phyloP scores from a whole-genome alignment of 1,139 yeast species.

The Yamadazyma membranifaciens region DNA sequence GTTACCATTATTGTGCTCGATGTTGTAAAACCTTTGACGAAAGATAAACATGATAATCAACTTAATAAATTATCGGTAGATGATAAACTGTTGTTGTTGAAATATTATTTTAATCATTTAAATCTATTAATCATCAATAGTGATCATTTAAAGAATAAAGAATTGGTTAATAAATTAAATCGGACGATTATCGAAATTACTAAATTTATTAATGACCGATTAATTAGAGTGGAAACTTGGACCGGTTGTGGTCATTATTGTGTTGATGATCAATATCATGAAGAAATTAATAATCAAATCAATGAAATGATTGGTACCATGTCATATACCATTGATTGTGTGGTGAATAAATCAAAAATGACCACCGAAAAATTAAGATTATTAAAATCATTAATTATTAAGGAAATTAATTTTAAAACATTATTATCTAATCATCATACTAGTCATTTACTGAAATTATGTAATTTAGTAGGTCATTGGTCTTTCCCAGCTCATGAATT shows the following conservation, averaged over 20 bases:
- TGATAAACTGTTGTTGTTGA: conserved; percentile 33
- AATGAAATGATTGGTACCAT: conserved; percentile 32
- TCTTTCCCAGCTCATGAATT: conserved; percentile 71
- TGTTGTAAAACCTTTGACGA: conserved; percentile 4
- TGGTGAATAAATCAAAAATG: conserved; percentile 23
- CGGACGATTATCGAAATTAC: conserved; percentile 27
- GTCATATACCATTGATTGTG: conserved; percentile 28
- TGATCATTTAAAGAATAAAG: conserved; percentile 6
- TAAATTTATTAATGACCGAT: conserved; percentile 33
- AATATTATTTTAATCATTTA: conserved; percentile 43
- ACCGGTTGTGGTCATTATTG: conserved; percentile 37
- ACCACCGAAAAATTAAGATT: conserved; percentile 23
- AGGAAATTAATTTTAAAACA: conserved; percentile 39
- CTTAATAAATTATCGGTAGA: conserved; percentile 22
- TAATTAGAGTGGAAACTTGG: conserved; percentile 55
- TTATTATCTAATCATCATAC: conserved; percentile 27
- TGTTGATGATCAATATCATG: conserved; percentile 21
- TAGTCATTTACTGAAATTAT: conserved; percentile 25
- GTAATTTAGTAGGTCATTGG: conserved; percentile 48
- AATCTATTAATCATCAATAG: conserved; percentile 33
- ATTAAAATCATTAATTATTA: conserved; percentile 28
- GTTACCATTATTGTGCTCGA: conserved; percentile 35
- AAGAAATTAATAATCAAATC: conserved; percentile 12
- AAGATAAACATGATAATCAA: background rate
- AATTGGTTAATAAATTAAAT: conserved; percentile 20